These are phyloP conservation scores for Citrus sp. DNA, from an alignment of 345 rosid species.

Conservation along the genomic window DNA sequence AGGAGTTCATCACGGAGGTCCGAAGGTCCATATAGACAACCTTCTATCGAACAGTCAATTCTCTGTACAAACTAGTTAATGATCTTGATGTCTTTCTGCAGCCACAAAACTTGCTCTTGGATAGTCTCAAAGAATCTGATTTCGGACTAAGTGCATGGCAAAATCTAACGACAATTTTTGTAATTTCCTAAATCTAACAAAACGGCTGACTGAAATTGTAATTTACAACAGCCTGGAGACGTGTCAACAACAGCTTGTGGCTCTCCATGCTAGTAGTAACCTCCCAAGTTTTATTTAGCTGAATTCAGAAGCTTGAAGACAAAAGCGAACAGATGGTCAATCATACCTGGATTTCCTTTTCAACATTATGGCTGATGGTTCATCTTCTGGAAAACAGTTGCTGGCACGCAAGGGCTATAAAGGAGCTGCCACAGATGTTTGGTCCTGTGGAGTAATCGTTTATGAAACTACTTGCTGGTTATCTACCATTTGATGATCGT, in stretches of 20 bases:
- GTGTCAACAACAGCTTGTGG: slow-evolving; percentile 89
- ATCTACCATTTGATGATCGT: slow-evolving; percentile 74
- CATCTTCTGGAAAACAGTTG: slow-evolving; percentile 44
- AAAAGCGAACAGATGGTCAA: not conserved
- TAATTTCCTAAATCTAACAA: not conserved
- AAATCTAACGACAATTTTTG: slow-evolving; percentile 36
- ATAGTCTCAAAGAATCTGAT: slow-evolving; percentile 76
- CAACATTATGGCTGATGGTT: slow-evolving; percentile 8
- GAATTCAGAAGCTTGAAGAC: not conserved
- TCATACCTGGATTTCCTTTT: slow-evolving; percentile 21
- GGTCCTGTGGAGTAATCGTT: slow-evolving; percentile 90
- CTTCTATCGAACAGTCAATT: not conserved
- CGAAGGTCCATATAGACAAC: slow-evolving; percentile 44
- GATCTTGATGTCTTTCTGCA: slow-evolving; percentile 18
- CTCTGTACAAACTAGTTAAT: slow-evolving; percentile 5
- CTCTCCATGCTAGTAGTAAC: slow-evolving; percentile 49
- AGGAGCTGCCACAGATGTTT: slow-evolving; percentile 89
- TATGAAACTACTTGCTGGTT: slow-evolving; percentile 81
- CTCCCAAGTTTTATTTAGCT: not conserved
- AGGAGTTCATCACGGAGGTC: slow-evolving; percentile 91
- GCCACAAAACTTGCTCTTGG: slow-evolving; percentile 90
- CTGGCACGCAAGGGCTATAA: slow-evolving; percentile 69
- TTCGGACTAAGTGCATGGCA: slow-evolving; percentile 76
- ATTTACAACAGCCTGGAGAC: slow-evolving; percentile 58
- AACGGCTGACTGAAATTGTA: slow-evolving; percentile 10